Base-by-base conservation (phyloP, 176 grass and related monocot genomes). In the Puccinellia tenuiflora region DNA sequence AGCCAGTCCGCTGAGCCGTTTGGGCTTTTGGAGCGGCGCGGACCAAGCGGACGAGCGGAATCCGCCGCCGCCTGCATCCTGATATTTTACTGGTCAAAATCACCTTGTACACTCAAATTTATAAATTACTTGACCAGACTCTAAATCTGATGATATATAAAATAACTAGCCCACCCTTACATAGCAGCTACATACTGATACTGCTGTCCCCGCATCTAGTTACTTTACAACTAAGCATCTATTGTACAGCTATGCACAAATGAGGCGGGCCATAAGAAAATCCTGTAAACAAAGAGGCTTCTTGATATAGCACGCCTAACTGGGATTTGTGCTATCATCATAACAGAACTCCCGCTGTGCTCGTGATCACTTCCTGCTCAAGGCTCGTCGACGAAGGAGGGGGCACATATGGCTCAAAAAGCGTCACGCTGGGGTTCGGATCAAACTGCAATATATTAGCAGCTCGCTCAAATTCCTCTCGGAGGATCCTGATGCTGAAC, bases 391-490 rank as follows among this genome's bases (percentile, higher is more conserved):
- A 30, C 4, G 50, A 82, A 13, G 68, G 81, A 25, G 83, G 88
- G 15, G 84, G 89, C 46, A 90, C 56, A 9, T 95, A 91, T 5
- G 92, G 85, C 40, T 95, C 87, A 83, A 98, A 98, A 35, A 98
- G 90, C 5, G 83, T 85, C 29, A 92, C 62, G 18, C 14, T 83
- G 11, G 96, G 92, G 79, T 88, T 93, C 17, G 79, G 77, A 78
- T 95, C 91, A 75, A 60, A 88, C 59, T 98, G 96, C 62, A 98
- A 77, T 88, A 95, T 90, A 50, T 95, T 81, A 20, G 96, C 96
- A 50, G 96, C 92, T 83, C 92, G 87, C 85, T 98, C 96, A 17
- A 98, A 98, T 84, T 98, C 96, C 81, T 95, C 96, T 62, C 92
- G 75, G 16, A 98, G 84, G 73, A 90, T 92, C 85, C 93, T 93